Conservation (phyloP, 2,329 filamentous ascomycete genomes). For the Penicillium sp. region DNA sequence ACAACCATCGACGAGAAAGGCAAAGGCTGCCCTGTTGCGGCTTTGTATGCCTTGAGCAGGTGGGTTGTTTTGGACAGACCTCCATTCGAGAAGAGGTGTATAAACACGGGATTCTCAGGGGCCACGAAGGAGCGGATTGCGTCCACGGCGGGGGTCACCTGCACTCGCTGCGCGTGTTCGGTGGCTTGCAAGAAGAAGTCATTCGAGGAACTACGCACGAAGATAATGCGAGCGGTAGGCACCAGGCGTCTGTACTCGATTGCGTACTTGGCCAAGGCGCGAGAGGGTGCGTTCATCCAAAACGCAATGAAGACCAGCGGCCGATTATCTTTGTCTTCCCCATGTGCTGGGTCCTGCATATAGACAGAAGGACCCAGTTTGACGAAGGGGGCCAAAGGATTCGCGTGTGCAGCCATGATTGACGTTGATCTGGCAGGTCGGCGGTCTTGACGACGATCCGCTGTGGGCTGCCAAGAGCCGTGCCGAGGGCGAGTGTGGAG, state of each 20-base stretch:
- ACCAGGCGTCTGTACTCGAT: conserved; percentile 48
- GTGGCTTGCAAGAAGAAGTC: conserved; percentile 38
- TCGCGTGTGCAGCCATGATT: conserved; percentile 14
- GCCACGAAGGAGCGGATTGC: conserved; percentile 33
- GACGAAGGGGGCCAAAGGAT: conserved; percentile 35
- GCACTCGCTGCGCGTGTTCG: conserved; percentile 28
- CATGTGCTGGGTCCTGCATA: conserved; percentile 38
- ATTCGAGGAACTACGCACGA: conserved; percentile 41
- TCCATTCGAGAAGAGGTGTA: conserved; percentile 58
- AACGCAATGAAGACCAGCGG: conserved; percentile 49
- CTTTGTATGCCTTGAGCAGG: conserved; percentile 45
- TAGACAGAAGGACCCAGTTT: conserved; percentile 46
- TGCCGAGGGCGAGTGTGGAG: too few relatives aligned
- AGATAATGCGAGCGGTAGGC: conserved; percentile 49
- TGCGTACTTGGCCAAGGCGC: conserved; percentile 55
- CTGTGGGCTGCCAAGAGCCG: too few relatives aligned
- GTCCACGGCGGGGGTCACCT: conserved; percentile 40
- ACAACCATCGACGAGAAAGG: conserved; percentile 49
- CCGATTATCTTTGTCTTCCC: conserved; percentile 8
- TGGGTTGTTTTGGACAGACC: conserved; percentile 46
- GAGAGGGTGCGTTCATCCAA: conserved; percentile 54
- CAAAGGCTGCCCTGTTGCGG: conserved; percentile 37
- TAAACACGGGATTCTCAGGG: conserved; percentile 36
- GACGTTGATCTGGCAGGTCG: not conserved
- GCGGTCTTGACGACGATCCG: not conserved